These are phyloP conservation scores for Beauveria pseudobassiana DNA, from an alignment of 2,329 filamentous ascomycete species.

Conservation along the genomic window DNA sequence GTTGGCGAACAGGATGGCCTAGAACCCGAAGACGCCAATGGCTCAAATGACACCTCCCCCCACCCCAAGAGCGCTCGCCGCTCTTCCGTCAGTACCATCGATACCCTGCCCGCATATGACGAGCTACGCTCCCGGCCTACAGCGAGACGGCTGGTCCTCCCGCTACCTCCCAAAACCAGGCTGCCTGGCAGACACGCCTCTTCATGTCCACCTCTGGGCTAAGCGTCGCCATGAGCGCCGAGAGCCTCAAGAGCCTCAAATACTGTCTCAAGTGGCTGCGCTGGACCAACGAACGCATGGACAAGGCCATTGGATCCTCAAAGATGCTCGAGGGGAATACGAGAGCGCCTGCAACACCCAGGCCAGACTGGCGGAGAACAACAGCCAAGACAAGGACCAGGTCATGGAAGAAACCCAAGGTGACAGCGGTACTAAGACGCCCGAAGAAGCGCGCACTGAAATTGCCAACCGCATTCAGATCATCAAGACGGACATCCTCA, in stretches of 20 bases:
- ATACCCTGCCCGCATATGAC: slow-evolving; percentile 78
- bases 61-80: slow-evolving; percentile 35
- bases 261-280: slow-evolving; percentile 76
- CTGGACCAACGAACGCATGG: slow-evolving; percentile 75
- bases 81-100: slow-evolving; percentile 60
- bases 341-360: slow-evolving; percentile 40
- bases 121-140: slow-evolving; percentile 66
- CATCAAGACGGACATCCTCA: slow-evolving; percentile 64
- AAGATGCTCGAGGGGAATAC: slow-evolving; percentile 71
- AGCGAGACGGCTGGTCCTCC: slow-evolving; percentile 45
- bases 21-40: slow-evolving; percentile 17
- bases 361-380: slow-evolving; percentile 15
- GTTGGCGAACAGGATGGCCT: slow-evolving; percentile 37
- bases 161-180: slow-evolving; percentile 17
- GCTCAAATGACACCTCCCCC: slow-evolving; percentile 21
- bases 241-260: slow-evolving; percentile 75
- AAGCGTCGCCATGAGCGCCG: slow-evolving; percentile 83
- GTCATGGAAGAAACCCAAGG: slow-evolving; percentile 16
- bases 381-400: slow-evolving; percentile 18
- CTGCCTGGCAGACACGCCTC: slow-evolving; percentile 71
- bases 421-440: slow-evolving; percentile 14
- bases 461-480: slow-evolving; percentile 57
- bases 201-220: slow-evolving; percentile 88
- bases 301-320: slow-evolving; percentile 68
- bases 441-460: slow-evolving; percentile 29